These are phyloP conservation scores for Fusarium compactum DNA, from an alignment of 2,329 filamentous ascomycete genomes.

Conservation along the genomic window DNA sequence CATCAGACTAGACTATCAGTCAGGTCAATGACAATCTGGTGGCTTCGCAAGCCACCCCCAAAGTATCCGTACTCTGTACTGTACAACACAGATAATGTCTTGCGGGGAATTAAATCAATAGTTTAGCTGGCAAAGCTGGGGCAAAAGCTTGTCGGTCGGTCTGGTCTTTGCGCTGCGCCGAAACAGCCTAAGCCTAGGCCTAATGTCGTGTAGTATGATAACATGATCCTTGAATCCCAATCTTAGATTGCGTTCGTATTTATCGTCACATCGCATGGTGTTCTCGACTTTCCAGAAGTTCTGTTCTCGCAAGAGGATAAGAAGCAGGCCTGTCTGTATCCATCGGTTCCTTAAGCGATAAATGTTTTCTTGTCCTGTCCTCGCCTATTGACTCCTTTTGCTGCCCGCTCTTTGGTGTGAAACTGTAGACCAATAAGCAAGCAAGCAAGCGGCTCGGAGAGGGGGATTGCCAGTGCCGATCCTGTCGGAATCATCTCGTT, in stretches of 20 bases:
- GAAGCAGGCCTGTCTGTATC: background rate
- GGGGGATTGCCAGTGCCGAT: slow-evolving; percentile 40
- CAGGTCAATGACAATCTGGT: background rate
- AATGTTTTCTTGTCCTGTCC: background rate
- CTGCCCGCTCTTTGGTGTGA: slow-evolving; percentile 5
- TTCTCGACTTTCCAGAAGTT: slow-evolving; percentile 10
- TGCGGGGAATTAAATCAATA: slow-evolving; percentile 30
- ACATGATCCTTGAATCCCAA: slow-evolving; percentile 26
- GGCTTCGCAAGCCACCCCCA: background rate
- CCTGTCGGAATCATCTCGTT: slow-evolving; percentile 31
- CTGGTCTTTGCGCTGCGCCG: slow-evolving; percentile 21
- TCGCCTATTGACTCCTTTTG: background rate
- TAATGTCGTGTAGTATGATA: slow-evolving; percentile 7
- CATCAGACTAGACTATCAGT: slow-evolving; percentile 8
- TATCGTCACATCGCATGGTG: slow-evolving; percentile 22
- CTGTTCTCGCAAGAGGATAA: background rate
- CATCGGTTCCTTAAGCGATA: slow-evolving; percentile 5
- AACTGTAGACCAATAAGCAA: background rate
- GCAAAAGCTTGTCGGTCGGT: slow-evolving; percentile 39
- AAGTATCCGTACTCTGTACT: background rate
- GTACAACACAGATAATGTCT: background rate
- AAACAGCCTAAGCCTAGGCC: slow-evolving; percentile 32
- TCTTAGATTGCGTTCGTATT: slow-evolving; percentile 39
- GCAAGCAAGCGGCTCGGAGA: background rate
- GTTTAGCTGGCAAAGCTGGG: slow-evolving; percentile 27